Evolutionary conservation across 2,329 filamentous ascomycete species (phyloP).

Genomic region (Dothistroma pini): DNA sequence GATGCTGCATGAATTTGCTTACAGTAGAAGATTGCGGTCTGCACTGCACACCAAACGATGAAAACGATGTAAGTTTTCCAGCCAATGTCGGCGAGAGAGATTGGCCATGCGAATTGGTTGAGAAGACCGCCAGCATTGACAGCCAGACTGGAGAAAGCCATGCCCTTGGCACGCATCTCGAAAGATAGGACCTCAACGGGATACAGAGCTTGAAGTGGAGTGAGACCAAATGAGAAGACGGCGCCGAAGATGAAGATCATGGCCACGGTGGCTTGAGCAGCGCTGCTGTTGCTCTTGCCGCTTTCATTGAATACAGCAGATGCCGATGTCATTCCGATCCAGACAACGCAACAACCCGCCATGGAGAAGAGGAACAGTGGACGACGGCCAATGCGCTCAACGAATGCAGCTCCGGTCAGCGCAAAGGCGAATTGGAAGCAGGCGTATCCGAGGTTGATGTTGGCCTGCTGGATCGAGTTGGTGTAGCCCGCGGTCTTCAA

Average conservation of each 20-base stretch:
- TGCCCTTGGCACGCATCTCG: conserved; percentile 45
- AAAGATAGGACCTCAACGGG: conserved; percentile 48
- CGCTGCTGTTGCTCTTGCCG: conserved; percentile 25
- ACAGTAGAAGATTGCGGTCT: conserved; percentile 33
- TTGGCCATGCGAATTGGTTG: conserved; percentile 34
- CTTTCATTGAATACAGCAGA: conserved; percentile 26
- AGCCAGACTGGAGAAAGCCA: conserved; percentile 44
- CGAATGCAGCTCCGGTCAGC: conserved; percentile 38
- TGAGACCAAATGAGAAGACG: conserved; percentile 35
- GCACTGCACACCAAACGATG: conserved; percentile 33
- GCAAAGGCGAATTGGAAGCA: conserved; percentile 60
- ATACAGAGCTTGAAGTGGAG: conserved; percentile 37
- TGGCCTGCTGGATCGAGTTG: conserved; percentile 34
- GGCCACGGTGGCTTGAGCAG: conserved; percentile 34
- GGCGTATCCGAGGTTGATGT: conserved; percentile 51
- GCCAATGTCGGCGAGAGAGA: conserved; percentile 26
- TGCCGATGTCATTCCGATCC: conserved; percentile 41
- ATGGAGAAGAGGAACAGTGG: conserved; percentile 41
- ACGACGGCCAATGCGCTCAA: conserved; percentile 35
- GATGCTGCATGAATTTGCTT: background rate
- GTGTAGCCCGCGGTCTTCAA: conserved; percentile 37
- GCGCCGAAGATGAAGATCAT: conserved; percentile 34
- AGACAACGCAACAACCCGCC: conserved; percentile 28
- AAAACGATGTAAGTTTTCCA: conserved; percentile 31
- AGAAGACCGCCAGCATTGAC: conserved; percentile 45